These are phyloP conservation scores for Ogataea trehaloabstinens DNA, from an alignment of 805 yeast species.

Conservation along the genomic window DNA sequence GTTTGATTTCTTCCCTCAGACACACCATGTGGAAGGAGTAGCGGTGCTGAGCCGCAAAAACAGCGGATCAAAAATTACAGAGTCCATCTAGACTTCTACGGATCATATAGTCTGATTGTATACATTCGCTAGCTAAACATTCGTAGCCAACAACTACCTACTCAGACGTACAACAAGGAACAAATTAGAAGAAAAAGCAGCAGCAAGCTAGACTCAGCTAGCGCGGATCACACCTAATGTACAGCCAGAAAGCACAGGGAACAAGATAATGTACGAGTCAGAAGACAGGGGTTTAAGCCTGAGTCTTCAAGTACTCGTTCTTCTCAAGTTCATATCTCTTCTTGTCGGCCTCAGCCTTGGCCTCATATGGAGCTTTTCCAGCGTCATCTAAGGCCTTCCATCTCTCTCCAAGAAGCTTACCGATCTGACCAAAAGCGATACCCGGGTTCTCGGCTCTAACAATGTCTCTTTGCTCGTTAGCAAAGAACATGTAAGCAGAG, in stretches of 20 bases:
- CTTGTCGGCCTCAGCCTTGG: constrained; percentile 93
- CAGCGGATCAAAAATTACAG: too few relatives aligned
- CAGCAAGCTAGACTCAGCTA: not conserved
- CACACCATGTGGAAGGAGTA: constrained; percentile 57
- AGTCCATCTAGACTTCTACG: too few relatives aligned
- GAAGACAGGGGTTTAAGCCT: constrained; percentile 10
- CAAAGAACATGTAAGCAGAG: constrained; percentile 98
- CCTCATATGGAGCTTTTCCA: constrained; percentile 87
- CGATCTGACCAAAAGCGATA: constrained; percentile 92
- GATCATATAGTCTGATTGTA: too few relatives aligned
- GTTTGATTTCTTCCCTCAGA: constrained; percentile 85
- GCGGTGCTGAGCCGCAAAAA: constrained; percentile 37
- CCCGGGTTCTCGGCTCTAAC: constrained; percentile 97
- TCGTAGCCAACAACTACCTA: too few relatives aligned
- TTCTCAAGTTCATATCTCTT: constrained; percentile 96
- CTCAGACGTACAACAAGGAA: not conserved
- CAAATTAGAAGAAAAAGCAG: not conserved
- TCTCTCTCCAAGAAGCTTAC: constrained; percentile 90
- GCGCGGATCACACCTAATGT: constrained; percentile 16
- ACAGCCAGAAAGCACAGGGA: constrained; percentile 22
- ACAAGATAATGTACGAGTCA: constrained; percentile 6
- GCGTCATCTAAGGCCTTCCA: constrained; percentile 89
- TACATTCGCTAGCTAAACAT: too few relatives aligned
- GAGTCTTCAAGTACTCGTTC: constrained; percentile 64
- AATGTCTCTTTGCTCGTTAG: constrained; percentile 94